Evolutionary conservation across 108 stramenopile species (phyloP), one percentile per base, ranked within the genome.

Genomic region (Cyclotella baltica): DNA sequence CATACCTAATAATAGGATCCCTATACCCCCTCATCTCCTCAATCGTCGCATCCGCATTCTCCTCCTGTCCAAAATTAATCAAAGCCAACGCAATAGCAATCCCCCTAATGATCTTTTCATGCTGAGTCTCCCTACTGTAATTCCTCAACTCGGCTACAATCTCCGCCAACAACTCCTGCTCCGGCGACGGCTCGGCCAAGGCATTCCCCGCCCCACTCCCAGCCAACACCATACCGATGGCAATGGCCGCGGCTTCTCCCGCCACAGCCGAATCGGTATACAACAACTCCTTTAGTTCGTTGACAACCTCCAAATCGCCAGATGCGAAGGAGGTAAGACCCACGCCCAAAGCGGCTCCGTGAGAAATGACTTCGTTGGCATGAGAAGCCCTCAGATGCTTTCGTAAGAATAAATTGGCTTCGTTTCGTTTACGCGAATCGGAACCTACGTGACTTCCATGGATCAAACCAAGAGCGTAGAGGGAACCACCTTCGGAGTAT

Each of bases 21-120:
- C 98, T 89, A 86, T 99, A 98, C 16, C 88, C 88, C 30, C 88
- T 75, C 85, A 99, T 92, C 72, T 98, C 96, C 70, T 98, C 97
- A 67, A 98, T 98, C 35, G 90, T 70, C 0, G 89, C 94, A 72
- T 99, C 99, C 0, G 98, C 98, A 69, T 89, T 93, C 70, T 99
- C 98, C 74, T 99, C 99, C 69, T 97, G 96, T 8, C 98, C 97
- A 76, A 86, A 98, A 55, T 96, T 90, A 38, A 98, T 96, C 19
- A 99, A 84, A 13, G 98, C 98, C 28, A 99, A 66, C 48, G 97
- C 96, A 83, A 99, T 88, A 64, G 98, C 90, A 65, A 98, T 88
- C 13, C 97, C 98, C 22, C 99, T 96, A 79, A 98, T 98, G 73
- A 98, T 99, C 82, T 99, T 99, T 83, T 99, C 99, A 87, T 99